These are phyloP conservation scores for Claviceps sp. DNA, from an alignment of 2,329 filamentous ascomycete genomes.

Conservation along the genomic window DNA sequence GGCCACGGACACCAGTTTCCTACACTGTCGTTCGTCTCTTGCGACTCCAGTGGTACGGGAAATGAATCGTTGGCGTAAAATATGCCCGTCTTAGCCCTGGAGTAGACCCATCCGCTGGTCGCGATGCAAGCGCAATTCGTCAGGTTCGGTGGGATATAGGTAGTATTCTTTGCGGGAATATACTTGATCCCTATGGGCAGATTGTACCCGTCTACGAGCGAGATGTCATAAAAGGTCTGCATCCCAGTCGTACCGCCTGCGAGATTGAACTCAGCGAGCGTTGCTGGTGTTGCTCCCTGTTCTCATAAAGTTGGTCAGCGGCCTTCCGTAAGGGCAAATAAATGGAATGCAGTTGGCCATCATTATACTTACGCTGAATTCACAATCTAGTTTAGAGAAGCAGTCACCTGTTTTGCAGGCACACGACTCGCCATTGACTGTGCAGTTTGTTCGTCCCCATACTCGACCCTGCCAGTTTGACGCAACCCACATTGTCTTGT, in stretches of 20 bases:
- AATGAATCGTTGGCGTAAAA: slow-evolving; percentile 51
- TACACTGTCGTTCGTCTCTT: slow-evolving; percentile 42
- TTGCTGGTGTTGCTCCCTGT: slow-evolving; percentile 59
- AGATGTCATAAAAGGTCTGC: slow-evolving; percentile 75
- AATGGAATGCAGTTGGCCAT: neutral
- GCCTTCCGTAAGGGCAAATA: neutral
- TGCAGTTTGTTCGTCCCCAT: slow-evolving; percentile 78
- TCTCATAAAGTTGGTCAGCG: neutral
- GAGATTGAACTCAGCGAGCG: slow-evolving; percentile 70
- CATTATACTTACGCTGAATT: slow-evolving; percentile 44
- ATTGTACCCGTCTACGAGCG: slow-evolving; percentile 76
- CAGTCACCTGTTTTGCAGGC: slow-evolving; percentile 70
- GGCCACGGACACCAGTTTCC: slow-evolving; percentile 70
- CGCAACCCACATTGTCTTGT: slow-evolving; percentile 49
- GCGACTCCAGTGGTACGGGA: slow-evolving; percentile 53
- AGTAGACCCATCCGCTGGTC: slow-evolving; percentile 48
- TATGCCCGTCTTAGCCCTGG: slow-evolving; percentile 37
- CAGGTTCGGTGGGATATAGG: slow-evolving; percentile 59
- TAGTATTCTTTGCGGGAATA: slow-evolving; percentile 46
- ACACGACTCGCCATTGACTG: slow-evolving; percentile 52
- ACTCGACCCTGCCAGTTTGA: slow-evolving; percentile 68
- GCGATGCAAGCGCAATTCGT: slow-evolving; percentile 68
- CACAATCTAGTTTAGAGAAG: slow-evolving; percentile 54
- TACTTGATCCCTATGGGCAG: slow-evolving; percentile 53
- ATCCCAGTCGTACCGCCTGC: slow-evolving; percentile 44